Evolutionary conservation across 2,329 filamentous ascomycete genomes (phyloP), one percentile per base, ranked within the genome.

Genomic region (Aspergillus sp.): DNA sequence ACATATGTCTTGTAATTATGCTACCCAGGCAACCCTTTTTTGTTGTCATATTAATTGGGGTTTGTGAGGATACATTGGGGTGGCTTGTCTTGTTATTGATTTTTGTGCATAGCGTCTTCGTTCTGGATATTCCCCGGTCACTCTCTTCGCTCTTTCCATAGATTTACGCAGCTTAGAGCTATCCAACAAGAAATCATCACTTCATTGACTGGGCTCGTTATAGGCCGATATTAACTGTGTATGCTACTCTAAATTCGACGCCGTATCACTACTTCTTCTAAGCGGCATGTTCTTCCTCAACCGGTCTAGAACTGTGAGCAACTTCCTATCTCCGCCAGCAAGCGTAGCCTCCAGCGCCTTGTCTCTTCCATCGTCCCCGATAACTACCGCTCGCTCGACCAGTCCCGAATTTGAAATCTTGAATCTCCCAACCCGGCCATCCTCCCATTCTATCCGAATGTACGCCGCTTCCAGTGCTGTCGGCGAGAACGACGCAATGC

Each of bases 401-500:
- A 67, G 52, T 4, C 77, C 77, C 8, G 67, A 57, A 63, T 75
- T 72, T 3, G 75, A 74, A 22, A 80, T 63, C 58, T 75, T 77
- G 44, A 80, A 72, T 42, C 75, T 67, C 3, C 77, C 78, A 27
- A 80, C 72, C 5, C 73, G 71, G 5, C 75, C 77, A 66, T 79
- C 76, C 12, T 64, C 66, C 77, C 77, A 80, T 58, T 78, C 72
- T 15, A 80, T 46, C 11, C 76, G 71, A 24, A 78, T 66, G 67
- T 78, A 77, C 37, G 72, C 67, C 15, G 74, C 69, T 61, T 80
- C 78, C 33, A 75, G 51, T 12, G 74, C 66, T 3, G 70, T 73
- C 4, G 72, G 56, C 17, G 65, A 60, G 41, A 80, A 52, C 17
- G 72, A 72, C 1, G 68, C 61, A 59, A 80, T 70, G 8, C 71